phyloP scores from a whole-genome alignment of 371 early-diverging fungal species.

The Blakeslea trispora region DNA sequence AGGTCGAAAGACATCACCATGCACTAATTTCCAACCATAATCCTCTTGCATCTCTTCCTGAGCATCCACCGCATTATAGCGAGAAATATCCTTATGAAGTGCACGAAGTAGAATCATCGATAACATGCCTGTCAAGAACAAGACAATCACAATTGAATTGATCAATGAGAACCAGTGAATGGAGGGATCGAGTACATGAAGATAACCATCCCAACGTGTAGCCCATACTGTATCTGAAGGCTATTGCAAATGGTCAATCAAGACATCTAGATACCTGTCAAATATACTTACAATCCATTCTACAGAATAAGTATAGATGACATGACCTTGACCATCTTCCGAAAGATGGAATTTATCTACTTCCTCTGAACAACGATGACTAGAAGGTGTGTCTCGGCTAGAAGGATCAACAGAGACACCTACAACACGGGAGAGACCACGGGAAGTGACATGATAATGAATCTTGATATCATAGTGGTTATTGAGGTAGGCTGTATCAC shows the following conservation, averaged over 20 bases:
- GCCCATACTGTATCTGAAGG: constrained; percentile 79
- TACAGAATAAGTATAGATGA: constrained; percentile 86
- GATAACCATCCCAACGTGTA: constrained; percentile 93
- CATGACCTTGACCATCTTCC: constrained; percentile 46
- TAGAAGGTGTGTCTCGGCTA: constrained; percentile 43
- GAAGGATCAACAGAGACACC: constrained; percentile 80
- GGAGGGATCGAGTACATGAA: constrained; percentile 80
- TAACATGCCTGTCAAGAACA: constrained; percentile 87
- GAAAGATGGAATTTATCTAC: constrained; percentile 9
- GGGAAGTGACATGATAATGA: constrained; percentile 71
- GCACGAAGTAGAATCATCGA: constrained; percentile 84
- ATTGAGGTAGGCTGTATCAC: constrained; percentile 33
- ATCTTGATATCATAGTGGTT: constrained; percentile 91
- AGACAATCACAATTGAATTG: constrained; percentile 25
- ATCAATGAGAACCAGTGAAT: constrained; percentile 63
- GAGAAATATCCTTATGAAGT: constrained; percentile 83
- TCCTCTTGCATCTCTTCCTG: constrained; percentile 90
- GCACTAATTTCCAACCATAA: constrained; percentile 91
- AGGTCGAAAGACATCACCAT: constrained; percentile 92
- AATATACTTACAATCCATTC: constrained; percentile 73
- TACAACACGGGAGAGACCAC: constrained; percentile 76
- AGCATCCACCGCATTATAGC: constrained; percentile 74
- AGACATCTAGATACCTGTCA: too few relatives aligned
- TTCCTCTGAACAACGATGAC: constrained; percentile 9
- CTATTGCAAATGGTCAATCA: too few relatives aligned